Evolutionary conservation across 2,329 filamentous ascomycete species (phyloP).

Genomic region (Aspergillus clavatus): DNA sequence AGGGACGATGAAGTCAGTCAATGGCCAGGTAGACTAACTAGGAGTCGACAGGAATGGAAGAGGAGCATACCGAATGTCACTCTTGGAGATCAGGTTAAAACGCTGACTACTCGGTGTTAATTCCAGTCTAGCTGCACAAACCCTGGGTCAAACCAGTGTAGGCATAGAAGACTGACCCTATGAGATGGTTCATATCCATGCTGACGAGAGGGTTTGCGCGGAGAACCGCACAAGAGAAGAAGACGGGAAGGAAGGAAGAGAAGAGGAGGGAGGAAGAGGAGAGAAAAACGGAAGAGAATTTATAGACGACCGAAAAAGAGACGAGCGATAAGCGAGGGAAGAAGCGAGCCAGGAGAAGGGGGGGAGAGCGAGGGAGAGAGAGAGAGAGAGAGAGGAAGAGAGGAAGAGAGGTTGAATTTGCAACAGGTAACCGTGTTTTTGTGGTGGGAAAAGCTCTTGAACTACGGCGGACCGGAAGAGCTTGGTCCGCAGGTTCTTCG

Average conservation of each 20-base stretch:
- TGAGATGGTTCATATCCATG: conserved; percentile 49
- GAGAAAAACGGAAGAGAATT: conserved; percentile 12
- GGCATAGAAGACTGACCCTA: conserved; percentile 39
- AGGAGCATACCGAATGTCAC: conserved; percentile 78
- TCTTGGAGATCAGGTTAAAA: conserved; percentile 96
- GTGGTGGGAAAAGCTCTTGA: conserved; percentile 25
- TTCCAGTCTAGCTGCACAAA: conserved; percentile 32
- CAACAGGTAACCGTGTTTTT: conserved; percentile 18
- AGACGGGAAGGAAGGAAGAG: conserved; percentile 22
- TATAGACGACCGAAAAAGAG: conserved; percentile 1
- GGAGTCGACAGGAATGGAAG: conserved; percentile 8
- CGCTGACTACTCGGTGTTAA: conserved; percentile 61
- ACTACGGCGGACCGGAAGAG: conserved; percentile 31
- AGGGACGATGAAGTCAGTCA: conserved; percentile 30
- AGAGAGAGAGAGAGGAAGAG: conserved; percentile 25
- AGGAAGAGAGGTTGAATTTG: conserved; percentile 6
- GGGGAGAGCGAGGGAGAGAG: conserved; percentile 26
- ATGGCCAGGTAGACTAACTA: conserved; percentile 14
- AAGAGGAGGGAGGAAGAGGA: conserved; percentile 18
- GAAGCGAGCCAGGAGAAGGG: conserved; percentile 22
- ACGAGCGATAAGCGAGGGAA: conserved; percentile 20
- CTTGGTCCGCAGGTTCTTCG: conserved; percentile 27
- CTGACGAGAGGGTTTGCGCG: conserved; percentile 31
- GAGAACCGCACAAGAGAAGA: conserved; percentile 23
- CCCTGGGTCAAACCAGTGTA: conserved; percentile 26